A percentile compares a stretch with the other conserved stretches of the same genome.
phyloP scores from a whole-genome alignment of 2,329 filamentous ascomycete species.

The Dissoconium aciculare region DNA sequence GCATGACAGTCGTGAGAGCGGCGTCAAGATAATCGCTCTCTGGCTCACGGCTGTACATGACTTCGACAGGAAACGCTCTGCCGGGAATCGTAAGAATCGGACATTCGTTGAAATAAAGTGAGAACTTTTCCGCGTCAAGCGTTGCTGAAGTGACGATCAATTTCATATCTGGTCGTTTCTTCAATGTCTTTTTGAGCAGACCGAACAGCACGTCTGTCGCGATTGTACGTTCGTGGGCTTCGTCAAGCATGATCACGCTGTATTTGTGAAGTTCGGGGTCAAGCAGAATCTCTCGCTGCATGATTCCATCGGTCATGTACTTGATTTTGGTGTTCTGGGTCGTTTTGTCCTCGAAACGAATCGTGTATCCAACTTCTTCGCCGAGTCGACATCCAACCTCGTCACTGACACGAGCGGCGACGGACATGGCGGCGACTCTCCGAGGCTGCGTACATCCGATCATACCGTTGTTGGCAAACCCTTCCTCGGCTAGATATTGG shows the following conservation, averaged over 20 bases:
- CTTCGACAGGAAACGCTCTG: slow-evolving; percentile 85
- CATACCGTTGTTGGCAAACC: slow-evolving; percentile 72
- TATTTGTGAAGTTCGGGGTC: slow-evolving; percentile 82
- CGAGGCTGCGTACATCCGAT: slow-evolving; percentile 95
- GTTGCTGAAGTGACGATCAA: slow-evolving; percentile 95
- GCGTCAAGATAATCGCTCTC: slow-evolving; percentile 93
- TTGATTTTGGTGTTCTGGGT: slow-evolving; percentile 83
- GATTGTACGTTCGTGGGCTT: slow-evolving; percentile 94
- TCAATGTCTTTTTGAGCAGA: slow-evolving; percentile 81
- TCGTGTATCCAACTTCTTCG: slow-evolving; percentile 89
- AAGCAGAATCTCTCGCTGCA: slow-evolving; percentile 84
- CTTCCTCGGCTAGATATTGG: slow-evolving; percentile 85
- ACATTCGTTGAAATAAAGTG: slow-evolving; percentile 85
- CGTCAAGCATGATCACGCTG: slow-evolving; percentile 94
- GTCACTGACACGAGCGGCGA: slow-evolving; percentile 89
- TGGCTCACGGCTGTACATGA: slow-evolving; percentile 87
- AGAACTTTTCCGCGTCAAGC: slow-evolving; percentile 94
- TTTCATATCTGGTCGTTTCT: slow-evolving; percentile 73
- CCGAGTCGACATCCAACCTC: slow-evolving; percentile 87
- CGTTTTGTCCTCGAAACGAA: slow-evolving; percentile 92
- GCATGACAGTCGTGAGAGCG: slow-evolving; percentile 92
- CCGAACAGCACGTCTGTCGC: slow-evolving; percentile 92
- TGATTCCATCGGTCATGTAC: slow-evolving; percentile 99
- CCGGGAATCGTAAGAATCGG: slow-evolving; percentile 96
- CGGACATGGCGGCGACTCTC: slow-evolving; percentile 93